These are phyloP conservation scores for Tympanopsis confertula DNA, from an alignment of 2,329 filamentous ascomycete species.

Conservation along the genomic window DNA sequence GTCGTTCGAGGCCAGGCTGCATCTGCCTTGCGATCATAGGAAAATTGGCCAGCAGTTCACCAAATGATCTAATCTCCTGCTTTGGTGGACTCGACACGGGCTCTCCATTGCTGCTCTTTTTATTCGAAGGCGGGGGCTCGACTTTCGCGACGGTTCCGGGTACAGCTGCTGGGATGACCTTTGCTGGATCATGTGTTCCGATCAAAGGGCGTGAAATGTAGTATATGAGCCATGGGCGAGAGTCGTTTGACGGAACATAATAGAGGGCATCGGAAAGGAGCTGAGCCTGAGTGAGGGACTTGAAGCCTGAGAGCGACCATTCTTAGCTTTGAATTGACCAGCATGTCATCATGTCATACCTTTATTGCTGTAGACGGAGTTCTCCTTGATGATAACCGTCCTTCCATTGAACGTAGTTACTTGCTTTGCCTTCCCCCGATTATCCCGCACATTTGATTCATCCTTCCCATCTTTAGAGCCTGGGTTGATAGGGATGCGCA, in stretches of 20 bases:
- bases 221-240: constrained; percentile 90
- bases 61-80: constrained; percentile 84
- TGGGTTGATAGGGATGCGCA: constrained; percentile 59
- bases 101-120: constrained; percentile 27
- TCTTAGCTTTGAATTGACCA: constrained; percentile 1
- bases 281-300: constrained; percentile 78
- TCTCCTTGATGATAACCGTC: constrained; percentile 89
- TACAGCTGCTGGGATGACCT: constrained; percentile 55
- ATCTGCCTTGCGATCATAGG: constrained; percentile 94
- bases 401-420: constrained; percentile 86
- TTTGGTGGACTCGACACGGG: constrained; percentile 48
- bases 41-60: constrained; percentile 79
- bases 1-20: constrained; percentile 77
- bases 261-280: constrained; percentile 74
- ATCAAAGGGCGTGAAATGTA: constrained; percentile 85
- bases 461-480: constrained; percentile 43
- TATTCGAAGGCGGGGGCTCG: constrained; percentile 21
- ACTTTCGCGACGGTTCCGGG: constrained; percentile 28
- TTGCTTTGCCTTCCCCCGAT: constrained; percentile 83
- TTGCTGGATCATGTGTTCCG: constrained; percentile 68
- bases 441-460: constrained; percentile 64
- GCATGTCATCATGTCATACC: constrained; percentile 34
- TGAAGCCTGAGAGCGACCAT: constrained; percentile 56
- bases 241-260: constrained; percentile 80
- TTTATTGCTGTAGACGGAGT: constrained; percentile 90